A percentile compares a stretch with the other conserved stretches of the same genome.
Evolutionary conservation across 2,329 filamentous ascomycete genomes (phyloP).

Genomic region (Trichoderma brevicompactum): DNA sequence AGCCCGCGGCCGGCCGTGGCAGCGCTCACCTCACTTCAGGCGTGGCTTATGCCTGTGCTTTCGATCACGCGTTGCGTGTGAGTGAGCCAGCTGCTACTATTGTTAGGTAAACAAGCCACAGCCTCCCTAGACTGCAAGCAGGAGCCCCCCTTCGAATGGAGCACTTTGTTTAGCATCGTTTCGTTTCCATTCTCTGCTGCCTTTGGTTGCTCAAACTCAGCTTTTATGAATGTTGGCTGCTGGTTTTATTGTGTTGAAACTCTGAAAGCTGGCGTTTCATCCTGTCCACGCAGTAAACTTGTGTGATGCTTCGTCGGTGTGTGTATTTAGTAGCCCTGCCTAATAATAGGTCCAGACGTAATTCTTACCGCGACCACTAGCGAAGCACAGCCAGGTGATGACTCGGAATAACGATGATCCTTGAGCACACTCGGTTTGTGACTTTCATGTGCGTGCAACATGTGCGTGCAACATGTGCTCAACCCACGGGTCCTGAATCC

Average conservation of each 20-base stretch:
- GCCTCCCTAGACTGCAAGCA: neutral
- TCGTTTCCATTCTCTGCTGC: too few relatives aligned
- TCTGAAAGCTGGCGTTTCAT: too few relatives aligned
- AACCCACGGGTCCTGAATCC: neutral
- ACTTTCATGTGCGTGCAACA: too few relatives aligned
- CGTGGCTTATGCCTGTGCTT: neutral
- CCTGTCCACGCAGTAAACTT: too few relatives aligned
- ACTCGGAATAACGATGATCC: neutral
- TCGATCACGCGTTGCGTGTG: constrained; percentile 1
- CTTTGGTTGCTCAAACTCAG: too few relatives aligned
- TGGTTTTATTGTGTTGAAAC: too few relatives aligned
- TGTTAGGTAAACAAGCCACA: constrained; percentile 4
- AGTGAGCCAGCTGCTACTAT: neutral
- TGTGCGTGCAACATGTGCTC: too few relatives aligned
- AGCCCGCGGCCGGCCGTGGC: neutral
- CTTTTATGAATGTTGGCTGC: too few relatives aligned
- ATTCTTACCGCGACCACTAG: constrained; percentile 3
- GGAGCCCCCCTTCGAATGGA: too few relatives aligned
- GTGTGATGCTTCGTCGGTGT: too few relatives aligned
- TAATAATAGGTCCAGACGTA: constrained; percentile 3
- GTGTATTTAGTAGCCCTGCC: neutral
- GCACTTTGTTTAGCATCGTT: too few relatives aligned
- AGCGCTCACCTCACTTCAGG: neutral
- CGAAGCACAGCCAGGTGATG: neutral
- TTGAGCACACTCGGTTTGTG: neutral